Percentiles rank a stretch among this genome's conserved stretches.
Evolutionary conservation across 2,329 filamentous ascomycete genomes (phyloP).

Genomic region (Chaetoscypha palmicola): DNA sequence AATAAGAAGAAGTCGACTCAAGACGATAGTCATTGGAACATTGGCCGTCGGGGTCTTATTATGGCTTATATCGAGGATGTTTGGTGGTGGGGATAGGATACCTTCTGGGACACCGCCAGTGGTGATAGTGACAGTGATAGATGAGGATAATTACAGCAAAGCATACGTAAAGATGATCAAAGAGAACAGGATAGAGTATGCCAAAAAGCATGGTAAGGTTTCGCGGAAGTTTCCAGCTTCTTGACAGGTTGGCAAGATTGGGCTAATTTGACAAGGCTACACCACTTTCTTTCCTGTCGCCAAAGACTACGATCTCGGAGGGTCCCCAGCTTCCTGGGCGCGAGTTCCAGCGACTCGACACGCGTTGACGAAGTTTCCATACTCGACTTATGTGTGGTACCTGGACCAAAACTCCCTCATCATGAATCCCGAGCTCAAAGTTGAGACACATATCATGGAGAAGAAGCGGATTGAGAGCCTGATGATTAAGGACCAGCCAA

Average conservation of each 20-base stretch:
- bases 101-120: conserved; percentile 52
- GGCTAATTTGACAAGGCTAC: conserved; percentile 56
- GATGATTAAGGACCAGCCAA: conserved; percentile 78
- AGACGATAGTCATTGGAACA: conserved; percentile 46
- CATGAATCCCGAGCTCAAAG: conserved; percentile 67
- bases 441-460: conserved; percentile 67
- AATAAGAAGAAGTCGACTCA: conserved; percentile 56
- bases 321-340: conserved; percentile 59
- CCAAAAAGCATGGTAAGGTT: conserved; percentile 70
- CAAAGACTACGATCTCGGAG: conserved; percentile 66
- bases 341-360: conserved; percentile 82
- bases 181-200: conserved; percentile 80
- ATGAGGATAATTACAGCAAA: conserved; percentile 55
- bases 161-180: conserved; percentile 67
- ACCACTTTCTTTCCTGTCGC: conserved; percentile 71
- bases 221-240: background rate
- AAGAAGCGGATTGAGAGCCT: conserved; percentile 59
- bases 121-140: conserved; percentile 81
- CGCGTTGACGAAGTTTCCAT: conserved; percentile 72
- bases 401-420: conserved; percentile 81
- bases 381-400: conserved; percentile 77
- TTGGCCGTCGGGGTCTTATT: conserved; percentile 37
- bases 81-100: conserved; percentile 27
- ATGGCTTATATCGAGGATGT: conserved; percentile 46
- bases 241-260: conserved; percentile 1